phyloP scores from a whole-genome alignment of 768 basidiomycete species.

The Psilocybe cubensis region DNA sequence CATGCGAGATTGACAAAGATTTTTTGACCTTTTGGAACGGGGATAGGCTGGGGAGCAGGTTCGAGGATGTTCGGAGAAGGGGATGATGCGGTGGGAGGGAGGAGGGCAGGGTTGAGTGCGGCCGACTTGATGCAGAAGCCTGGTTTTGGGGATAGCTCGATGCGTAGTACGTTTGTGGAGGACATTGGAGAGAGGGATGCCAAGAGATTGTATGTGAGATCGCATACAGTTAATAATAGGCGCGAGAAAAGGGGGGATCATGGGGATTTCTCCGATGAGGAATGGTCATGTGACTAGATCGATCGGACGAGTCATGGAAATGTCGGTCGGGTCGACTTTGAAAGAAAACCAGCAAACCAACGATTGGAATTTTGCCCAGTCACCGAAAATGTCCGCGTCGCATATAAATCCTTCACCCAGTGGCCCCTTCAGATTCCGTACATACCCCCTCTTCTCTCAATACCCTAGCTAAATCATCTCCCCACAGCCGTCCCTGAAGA shows the following conservation, averaged over 20 bases:
- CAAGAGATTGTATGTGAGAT: not conserved
- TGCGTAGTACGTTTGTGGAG: conserved; percentile 20
- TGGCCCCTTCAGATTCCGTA: conserved; percentile 32
- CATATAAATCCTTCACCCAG: conserved; percentile 35
- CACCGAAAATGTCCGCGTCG: conserved; percentile 23
- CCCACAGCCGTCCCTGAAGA: conserved; percentile 45
- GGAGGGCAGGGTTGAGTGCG: conserved; percentile 42
- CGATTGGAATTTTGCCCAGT: conserved; percentile 12
- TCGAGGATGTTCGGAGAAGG: conserved; percentile 27
- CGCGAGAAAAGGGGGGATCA: too few relatives aligned
- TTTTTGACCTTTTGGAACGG: conserved; percentile 55
- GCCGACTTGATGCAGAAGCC: conserved; percentile 76
- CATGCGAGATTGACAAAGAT: conserved; percentile 79
- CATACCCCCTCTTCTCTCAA: conserved; percentile 25
- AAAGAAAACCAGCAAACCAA: conserved; percentile 19
- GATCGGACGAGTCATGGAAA: conserved; percentile 15
- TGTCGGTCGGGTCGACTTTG: conserved; percentile 10
- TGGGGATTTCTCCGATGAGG: too few relatives aligned
- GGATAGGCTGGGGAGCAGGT: conserved; percentile 26
- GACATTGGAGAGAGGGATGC: not conserved
- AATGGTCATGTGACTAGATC: conserved; percentile 12
- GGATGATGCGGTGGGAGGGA: conserved; percentile 25
- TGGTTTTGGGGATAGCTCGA: conserved; percentile 57
- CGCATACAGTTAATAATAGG: not conserved
- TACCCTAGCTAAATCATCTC: conserved; percentile 21